These are phyloP conservation scores for Murraya koenigii DNA, from an alignment of 345 rosid species.

Conservation along the genomic window DNA sequence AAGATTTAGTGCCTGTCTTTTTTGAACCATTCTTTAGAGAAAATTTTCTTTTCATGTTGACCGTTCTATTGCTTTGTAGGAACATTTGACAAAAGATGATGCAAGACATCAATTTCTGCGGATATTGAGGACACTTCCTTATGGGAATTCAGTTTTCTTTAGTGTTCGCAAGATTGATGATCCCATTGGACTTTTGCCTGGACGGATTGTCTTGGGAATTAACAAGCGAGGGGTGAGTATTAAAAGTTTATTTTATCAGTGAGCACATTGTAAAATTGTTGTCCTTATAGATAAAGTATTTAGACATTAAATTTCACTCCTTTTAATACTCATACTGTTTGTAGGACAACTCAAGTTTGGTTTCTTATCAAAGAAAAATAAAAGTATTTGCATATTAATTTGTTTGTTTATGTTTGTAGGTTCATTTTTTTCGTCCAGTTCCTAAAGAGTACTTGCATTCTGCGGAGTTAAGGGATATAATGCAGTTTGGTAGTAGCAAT, in stretches of 20 bases:
- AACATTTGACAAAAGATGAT: conserved; percentile 89
- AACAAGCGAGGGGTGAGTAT: conserved; percentile 93
- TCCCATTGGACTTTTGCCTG: conserved; percentile 97
- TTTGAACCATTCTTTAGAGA: background rate
- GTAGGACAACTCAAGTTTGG: background rate
- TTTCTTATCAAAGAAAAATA: background rate
- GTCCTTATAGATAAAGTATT: background rate
- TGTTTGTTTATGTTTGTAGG: conserved; percentile 39
- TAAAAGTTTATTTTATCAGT: background rate
- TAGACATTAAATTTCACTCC: background rate
- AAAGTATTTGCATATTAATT: background rate
- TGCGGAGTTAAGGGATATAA: conserved; percentile 92
- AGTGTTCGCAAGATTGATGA: conserved; percentile 94
- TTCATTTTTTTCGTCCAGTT: conserved; percentile 96
- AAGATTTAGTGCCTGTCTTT: background rate
- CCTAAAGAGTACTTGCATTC: conserved; percentile 97
- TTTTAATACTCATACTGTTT: background rate
- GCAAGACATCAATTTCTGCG: conserved; percentile 92
- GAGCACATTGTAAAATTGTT: background rate
- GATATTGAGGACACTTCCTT: conserved; percentile 76
- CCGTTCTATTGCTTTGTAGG: conserved; percentile 40
- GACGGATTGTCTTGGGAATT: conserved; percentile 87
- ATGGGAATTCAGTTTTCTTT: conserved; percentile 93
- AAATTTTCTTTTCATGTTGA: conserved; percentile 9
- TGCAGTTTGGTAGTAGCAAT: conserved; percentile 99